phyloP scores from a whole-genome alignment of 768 basidiomycete species.

The Gautieria morchelliformis region DNA sequence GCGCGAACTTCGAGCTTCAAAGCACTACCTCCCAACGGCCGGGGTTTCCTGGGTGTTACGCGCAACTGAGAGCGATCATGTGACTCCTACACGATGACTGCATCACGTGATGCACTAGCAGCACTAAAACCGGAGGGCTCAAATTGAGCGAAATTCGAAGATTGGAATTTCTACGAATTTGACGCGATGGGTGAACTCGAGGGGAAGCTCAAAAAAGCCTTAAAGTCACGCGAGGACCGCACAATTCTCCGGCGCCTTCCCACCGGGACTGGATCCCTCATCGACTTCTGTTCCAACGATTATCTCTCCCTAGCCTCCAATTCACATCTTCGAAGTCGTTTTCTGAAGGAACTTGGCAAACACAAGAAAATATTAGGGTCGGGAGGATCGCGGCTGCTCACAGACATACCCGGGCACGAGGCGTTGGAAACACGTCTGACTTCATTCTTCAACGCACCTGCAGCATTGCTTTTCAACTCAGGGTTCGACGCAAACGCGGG shows the following conservation, averaged over 20 bases:
- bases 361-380: constrained; percentile 70
- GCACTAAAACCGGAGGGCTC: too few species aligned
- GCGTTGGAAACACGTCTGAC: constrained; percentile 63
- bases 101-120: too few species aligned
- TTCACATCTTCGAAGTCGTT: constrained; percentile 40
- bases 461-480: constrained; percentile 81
- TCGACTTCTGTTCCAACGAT: constrained; percentile 87
- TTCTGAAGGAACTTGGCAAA: constrained; percentile 42
- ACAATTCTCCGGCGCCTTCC: constrained; percentile 64
- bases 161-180: background rate
- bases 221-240: constrained; percentile 56
- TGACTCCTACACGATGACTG: too few species aligned
- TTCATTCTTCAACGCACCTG: constrained; percentile 48
- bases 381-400: constrained; percentile 78
- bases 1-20: too few species aligned
- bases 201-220: constrained; percentile 38
- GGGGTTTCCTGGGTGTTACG: too few species aligned
- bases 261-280: constrained; percentile 32
- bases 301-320: constrained; percentile 77
- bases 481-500: constrained; percentile 91
- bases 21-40: too few species aligned
- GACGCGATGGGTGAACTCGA: constrained; percentile 23
- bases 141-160: too few species aligned
- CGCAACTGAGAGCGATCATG: too few species aligned
- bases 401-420: constrained; percentile 62